These are phyloP conservation scores for Penicillium janthinellum DNA, from an alignment of 2,329 filamentous ascomycete genomes.

Conservation along the genomic window DNA sequence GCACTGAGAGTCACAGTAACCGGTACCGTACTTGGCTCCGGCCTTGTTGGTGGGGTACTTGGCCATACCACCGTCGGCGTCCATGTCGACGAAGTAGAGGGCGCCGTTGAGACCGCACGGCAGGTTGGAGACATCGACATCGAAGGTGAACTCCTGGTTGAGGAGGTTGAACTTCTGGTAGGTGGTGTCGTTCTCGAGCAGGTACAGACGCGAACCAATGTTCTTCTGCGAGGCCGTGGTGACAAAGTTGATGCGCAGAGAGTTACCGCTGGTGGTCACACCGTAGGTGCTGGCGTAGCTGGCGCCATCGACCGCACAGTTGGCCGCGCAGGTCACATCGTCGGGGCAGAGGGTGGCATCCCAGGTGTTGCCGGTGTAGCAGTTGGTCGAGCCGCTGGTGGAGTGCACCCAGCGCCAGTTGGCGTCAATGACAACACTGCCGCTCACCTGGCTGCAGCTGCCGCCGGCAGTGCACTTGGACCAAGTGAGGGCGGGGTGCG, in stretches of 20 bases:
- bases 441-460: conserved; percentile 52
- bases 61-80: conserved; percentile 59
- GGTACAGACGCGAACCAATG: conserved; percentile 60
- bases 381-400: conserved; percentile 55
- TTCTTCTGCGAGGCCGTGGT: conserved; percentile 40
- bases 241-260: conserved; percentile 53
- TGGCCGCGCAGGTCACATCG: conserved; percentile 53
- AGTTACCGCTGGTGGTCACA: conserved; percentile 53
- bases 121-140: conserved; percentile 69
- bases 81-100: conserved; percentile 67
- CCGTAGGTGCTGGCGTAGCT: conserved; percentile 58
- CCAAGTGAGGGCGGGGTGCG: conserved; percentile 58
- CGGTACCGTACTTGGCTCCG: conserved; percentile 63
- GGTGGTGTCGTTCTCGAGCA: conserved; percentile 62
- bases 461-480: conserved; percentile 55
- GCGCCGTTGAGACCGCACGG: conserved; percentile 73
- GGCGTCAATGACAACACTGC: conserved; percentile 58
- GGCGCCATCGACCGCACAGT: conserved; percentile 61
- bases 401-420: conserved; percentile 63
- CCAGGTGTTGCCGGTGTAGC: conserved; percentile 58
- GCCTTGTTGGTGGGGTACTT: conserved; percentile 56
- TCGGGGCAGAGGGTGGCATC: conserved; percentile 53
- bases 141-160: conserved; percentile 71
- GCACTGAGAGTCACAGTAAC: conserved; percentile 66
- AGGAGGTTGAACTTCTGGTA: conserved; percentile 68